Conservation (phyloP, 495 filamentous ascomycete species). For the Mytilinidion resinicola region DNA sequence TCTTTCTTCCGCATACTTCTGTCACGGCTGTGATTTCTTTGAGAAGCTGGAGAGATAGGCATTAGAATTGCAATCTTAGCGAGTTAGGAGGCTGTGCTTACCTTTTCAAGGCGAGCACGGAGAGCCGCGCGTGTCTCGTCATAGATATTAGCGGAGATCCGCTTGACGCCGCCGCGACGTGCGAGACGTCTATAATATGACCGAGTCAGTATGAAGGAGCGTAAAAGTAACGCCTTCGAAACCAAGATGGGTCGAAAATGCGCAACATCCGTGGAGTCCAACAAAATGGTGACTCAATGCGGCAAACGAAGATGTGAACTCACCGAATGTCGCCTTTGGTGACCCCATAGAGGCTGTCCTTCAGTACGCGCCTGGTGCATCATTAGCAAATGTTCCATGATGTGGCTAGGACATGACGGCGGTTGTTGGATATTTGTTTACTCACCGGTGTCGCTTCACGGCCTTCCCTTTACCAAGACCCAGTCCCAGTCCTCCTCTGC, state of each 20-base stretch:
- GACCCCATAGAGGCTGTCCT: conserved; percentile 92
- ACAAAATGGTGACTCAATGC: too few species aligned
- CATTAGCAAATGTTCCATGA: neutral
- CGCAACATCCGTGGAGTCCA: neutral
- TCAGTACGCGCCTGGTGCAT: conserved; percentile 73
- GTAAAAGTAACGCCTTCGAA: neutral
- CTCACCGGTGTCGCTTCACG: neutral
- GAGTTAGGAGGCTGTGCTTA: neutral
- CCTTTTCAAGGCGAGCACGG: conserved; percentile 34
- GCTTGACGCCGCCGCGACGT: conserved; percentile 69
- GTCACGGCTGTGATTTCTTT: conserved; percentile 8
- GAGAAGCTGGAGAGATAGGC: conserved; percentile 11
- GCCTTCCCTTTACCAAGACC: neutral
- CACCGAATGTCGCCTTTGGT: conserved; percentile 44
- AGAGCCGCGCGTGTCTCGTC: conserved; percentile 55
- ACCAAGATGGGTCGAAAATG: neutral
- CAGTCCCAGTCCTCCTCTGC: neutral
- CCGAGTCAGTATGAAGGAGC: neutral
- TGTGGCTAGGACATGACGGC: neutral
- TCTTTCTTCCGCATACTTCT: conserved; percentile 20
- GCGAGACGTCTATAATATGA: conserved; percentile 57
- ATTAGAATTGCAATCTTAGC: neutral
- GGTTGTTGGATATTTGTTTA: neutral
- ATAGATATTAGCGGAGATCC: conserved; percentile 66
- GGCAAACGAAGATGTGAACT: neutral